Evolutionary conservation across 1,139 yeast genomes (phyloP).

Genomic region (Nakaseomyces nivariensis): DNA sequence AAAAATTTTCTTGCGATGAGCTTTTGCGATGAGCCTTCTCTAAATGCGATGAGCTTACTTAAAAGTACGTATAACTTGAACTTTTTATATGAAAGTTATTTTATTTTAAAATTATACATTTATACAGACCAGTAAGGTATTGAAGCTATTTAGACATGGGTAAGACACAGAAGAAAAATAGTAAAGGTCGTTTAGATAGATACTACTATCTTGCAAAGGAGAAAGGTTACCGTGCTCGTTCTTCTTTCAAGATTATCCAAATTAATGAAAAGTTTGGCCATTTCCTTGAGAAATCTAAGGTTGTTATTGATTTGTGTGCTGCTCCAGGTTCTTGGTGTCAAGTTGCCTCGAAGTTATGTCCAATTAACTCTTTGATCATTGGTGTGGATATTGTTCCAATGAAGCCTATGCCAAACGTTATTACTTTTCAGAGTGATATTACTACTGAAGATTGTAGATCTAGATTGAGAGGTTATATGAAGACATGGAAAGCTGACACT

Average conservation of each 20-base stretch:
- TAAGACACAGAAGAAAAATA: conserved; percentile 88
- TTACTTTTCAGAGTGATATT: conserved; percentile 91
- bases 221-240: conserved; percentile 97
- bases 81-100: no score
- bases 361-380: conserved; percentile 81
- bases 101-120: no score
- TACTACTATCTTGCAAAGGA: conserved; percentile 94
- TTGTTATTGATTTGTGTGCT: conserved; percentile 95
- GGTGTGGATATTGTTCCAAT: conserved; percentile 98
- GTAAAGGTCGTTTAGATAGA: conserved; percentile 98
- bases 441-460: conserved; percentile 97
- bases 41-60: no score
- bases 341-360: conserved; percentile 90
- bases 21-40: not conserved
- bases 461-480: conserved; percentile 86
- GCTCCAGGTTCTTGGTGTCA: conserved; percentile 99
- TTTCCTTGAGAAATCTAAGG: conserved; percentile 90
- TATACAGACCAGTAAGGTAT: not conserved
- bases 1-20: conserved; percentile 16
- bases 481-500: conserved; percentile 98
- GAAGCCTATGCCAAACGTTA: conserved; percentile 86
- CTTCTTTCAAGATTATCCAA: conserved; percentile 90
- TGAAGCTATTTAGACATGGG: conserved; percentile 43
- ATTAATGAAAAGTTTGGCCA: conserved; percentile 95
- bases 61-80: no score